Conservation (phyloP, 805 yeast genomes). For the Wickerhamiella lipophila region DNA sequence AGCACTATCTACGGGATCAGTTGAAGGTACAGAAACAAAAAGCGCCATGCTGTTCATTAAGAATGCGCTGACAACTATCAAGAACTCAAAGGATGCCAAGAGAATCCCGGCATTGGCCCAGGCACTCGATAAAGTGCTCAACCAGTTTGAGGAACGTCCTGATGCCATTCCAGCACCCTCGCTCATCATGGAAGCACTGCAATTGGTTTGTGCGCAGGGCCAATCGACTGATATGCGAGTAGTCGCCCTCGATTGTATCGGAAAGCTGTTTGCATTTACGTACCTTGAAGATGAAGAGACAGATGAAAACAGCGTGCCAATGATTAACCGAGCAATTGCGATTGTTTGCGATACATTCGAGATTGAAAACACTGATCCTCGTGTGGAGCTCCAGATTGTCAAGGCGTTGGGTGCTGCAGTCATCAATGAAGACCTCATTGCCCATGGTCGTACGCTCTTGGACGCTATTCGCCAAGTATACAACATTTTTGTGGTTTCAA, state of each 20-base stretch:
- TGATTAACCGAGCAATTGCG: slow-evolving; percentile 73
- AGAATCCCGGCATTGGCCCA: slow-evolving; percentile 32
- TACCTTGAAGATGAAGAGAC: slow-evolving; percentile 40
- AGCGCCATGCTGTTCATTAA: slow-evolving; percentile 37
- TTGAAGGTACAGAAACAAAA: slow-evolving; percentile 23
- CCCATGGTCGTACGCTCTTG: slow-evolving; percentile 78
- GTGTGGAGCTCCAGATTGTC: slow-evolving; percentile 81
- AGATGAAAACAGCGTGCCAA: slow-evolving; percentile 34
- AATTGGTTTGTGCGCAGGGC: slow-evolving; percentile 55
- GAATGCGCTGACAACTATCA: slow-evolving; percentile 45
- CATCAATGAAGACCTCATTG: slow-evolving; percentile 63
- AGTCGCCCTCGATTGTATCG: slow-evolving; percentile 69
- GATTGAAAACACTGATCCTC: slow-evolving; percentile 85
- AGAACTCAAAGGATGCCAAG: slow-evolving; percentile 48
- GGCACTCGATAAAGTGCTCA: slow-evolving; percentile 28
- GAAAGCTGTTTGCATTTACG: slow-evolving; percentile 79
- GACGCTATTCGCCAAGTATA: slow-evolving; percentile 90
- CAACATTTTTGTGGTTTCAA: slow-evolving; percentile 76
- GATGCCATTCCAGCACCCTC: slow-evolving; percentile 33
- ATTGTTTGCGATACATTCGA: slow-evolving; percentile 75
- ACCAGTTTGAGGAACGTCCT: slow-evolving; percentile 22
- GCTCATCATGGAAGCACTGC: slow-evolving; percentile 65
- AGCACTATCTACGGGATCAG: slow-evolving; percentile 22
- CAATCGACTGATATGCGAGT: slow-evolving; percentile 52
- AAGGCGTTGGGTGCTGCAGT: slow-evolving; percentile 85